Conservation (phyloP, 2,329 filamentous ascomycete species). For the Harringtonia aguacate region DNA sequence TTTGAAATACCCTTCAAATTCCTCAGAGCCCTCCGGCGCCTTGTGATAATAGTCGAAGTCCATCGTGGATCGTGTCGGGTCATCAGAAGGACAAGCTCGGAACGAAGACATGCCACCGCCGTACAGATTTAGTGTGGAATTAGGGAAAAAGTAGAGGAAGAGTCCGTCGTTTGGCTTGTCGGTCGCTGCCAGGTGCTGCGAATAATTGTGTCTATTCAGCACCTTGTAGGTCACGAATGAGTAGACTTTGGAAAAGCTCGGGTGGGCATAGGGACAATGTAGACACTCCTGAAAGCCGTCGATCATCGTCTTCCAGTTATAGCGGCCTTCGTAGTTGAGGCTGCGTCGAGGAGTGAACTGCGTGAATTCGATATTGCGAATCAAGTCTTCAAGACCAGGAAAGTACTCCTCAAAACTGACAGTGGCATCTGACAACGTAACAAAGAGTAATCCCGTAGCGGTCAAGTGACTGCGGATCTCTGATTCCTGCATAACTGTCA, state of each 20-base stretch:
- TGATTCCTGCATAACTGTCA: background rate
- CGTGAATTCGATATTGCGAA: conserved; percentile 2
- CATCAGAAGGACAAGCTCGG: background rate
- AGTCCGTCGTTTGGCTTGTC: conserved; percentile 4
- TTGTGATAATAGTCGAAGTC: conserved; percentile 6
- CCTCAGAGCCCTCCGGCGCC: background rate
- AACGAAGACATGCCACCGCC: conserved; percentile 6
- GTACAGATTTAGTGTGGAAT: conserved; percentile 5
- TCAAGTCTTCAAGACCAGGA: background rate
- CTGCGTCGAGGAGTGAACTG: background rate
- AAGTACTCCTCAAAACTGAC: background rate
- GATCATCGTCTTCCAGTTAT: conserved; percentile 7
- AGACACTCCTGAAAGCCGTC: conserved; percentile 6
- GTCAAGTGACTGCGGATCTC: conserved; percentile 3
- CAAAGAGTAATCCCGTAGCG: conserved; percentile 3
- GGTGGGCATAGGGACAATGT: conserved; percentile 5
- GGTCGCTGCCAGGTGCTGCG: conserved; percentile 1
- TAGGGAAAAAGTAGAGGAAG: conserved; percentile 6
- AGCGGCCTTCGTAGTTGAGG: conserved; percentile 3
- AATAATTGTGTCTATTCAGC: conserved; percentile 4
- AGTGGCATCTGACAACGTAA: conserved; percentile 1
- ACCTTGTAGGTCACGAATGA: conserved; percentile 2
- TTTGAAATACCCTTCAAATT: conserved; percentile 1
- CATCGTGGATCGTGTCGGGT: background rate
- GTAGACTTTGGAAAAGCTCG: conserved; percentile 3